Conservation (phyloP, 805 yeast genomes). For the Monosporozyma yasuniensis region DNA sequence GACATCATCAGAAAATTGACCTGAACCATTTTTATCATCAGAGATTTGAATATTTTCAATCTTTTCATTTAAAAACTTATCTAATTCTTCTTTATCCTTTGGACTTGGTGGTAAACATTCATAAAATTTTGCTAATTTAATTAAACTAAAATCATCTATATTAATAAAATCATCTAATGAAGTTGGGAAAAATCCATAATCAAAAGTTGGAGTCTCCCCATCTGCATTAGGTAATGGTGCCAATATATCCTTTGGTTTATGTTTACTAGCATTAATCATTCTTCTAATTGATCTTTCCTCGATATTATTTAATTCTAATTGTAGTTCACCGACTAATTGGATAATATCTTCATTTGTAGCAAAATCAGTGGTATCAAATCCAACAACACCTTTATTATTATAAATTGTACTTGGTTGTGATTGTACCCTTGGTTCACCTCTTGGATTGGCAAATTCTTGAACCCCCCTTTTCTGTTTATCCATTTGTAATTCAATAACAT, state of each 20-base stretch:
- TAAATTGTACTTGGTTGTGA: not conserved
- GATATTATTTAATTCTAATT: conserved; percentile 69
- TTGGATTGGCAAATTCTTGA: conserved; percentile 15
- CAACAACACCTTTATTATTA: conserved; percentile 2
- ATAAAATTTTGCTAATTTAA: conserved; percentile 59
- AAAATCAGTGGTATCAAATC: conserved; percentile 43
- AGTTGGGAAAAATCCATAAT: conserved; percentile 41
- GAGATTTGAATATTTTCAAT: conserved; percentile 33
- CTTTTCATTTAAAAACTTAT: conserved; percentile 45
- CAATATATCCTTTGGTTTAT: conserved; percentile 35
- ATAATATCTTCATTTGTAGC: conserved; percentile 79
- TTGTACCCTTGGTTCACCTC: conserved; percentile 4
- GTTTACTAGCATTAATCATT: conserved; percentile 50
- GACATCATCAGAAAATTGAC: conserved; percentile 1
- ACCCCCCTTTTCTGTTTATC: conserved; percentile 39
- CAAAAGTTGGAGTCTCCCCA: conserved; percentile 53
- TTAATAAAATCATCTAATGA: conserved; percentile 45
- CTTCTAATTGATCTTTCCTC: conserved; percentile 75
- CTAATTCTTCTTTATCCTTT: conserved; percentile 44
- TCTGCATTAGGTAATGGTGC: conserved; percentile 72
- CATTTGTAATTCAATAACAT: conserved; percentile 61
- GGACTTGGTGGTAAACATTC: conserved; percentile 62
- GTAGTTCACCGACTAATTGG: conserved; percentile 81
- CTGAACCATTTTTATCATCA: conserved; percentile 9
- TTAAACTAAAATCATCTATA: conserved; percentile 38